phyloP scores from a whole-genome alignment of 1,284 basidiomycete species.

The Uromyces viciae-fabae region DNA sequence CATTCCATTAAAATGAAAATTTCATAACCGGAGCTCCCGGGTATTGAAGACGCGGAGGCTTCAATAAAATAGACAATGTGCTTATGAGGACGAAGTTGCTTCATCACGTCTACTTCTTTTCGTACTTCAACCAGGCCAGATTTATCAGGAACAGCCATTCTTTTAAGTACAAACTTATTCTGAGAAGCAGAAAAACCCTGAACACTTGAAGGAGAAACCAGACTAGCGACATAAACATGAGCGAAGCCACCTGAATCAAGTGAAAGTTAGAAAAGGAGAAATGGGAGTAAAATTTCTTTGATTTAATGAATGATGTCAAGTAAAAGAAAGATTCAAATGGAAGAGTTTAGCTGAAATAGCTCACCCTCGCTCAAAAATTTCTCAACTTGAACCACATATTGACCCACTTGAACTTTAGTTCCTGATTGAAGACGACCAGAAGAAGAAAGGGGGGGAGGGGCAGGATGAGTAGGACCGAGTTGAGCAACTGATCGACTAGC shows the following conservation, averaged over 20 bases:
- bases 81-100: conserved; percentile 78
- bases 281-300: background rate
- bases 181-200: conserved; percentile 64
- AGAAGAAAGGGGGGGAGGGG: background rate
- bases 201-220: conserved; percentile 53
- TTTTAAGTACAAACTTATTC: conserved; percentile 89
- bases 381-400: conserved; percentile 78
- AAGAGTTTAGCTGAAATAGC: conserved; percentile 31
- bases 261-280: background rate
- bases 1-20: conserved; percentile 99
- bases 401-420: conserved; percentile 83
- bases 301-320: too few relatives aligned
- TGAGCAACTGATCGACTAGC: too few relatives aligned
- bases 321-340: too few relatives aligned
- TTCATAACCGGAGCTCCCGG: conserved; percentile 79
- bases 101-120: conserved; percentile 97
- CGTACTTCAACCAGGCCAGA: conserved; percentile 86
- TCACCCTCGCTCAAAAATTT: conserved; percentile 88
- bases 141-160: conserved; percentile 89
- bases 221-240: conserved; percentile 89
- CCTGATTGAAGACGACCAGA: conserved; percentile 60
- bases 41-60: conserved; percentile 75
- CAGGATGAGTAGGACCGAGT: too few relatives aligned
- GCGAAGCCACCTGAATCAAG: conserved; percentile 81
- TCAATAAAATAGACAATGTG: conserved; percentile 92